A percentile compares a stretch with the other conserved stretches of the same genome.
phyloP scores from a whole-genome alignment of 1,284 basidiomycete genomes.

The Sporisorium exsertum region DNA sequence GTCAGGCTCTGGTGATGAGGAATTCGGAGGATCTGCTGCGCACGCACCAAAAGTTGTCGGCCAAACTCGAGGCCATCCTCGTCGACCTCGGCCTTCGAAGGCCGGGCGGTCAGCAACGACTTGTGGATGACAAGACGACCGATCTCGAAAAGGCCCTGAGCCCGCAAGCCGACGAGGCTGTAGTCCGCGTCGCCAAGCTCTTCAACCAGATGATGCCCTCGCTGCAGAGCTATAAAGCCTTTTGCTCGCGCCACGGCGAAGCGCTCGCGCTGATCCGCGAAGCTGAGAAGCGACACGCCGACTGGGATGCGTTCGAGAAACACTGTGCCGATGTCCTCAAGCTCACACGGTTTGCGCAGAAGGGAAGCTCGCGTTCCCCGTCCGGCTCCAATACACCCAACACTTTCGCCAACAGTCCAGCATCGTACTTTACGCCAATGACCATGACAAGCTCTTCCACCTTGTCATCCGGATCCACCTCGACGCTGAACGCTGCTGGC shows the following conservation, averaged over 20 bases:
- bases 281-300: constrained; percentile 61
- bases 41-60: constrained; percentile 57
- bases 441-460: constrained; percentile 14
- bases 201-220: constrained; percentile 54
- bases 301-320: constrained; percentile 64
- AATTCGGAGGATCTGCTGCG: constrained; percentile 61
- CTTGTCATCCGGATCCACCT: constrained; percentile 22
- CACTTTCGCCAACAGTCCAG: constrained; percentile 26
- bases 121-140: constrained; percentile 25
- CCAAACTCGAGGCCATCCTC: constrained; percentile 54
- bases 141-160: constrained; percentile 50
- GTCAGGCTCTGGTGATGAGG: constrained; percentile 57
- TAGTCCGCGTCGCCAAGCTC: constrained; percentile 43
- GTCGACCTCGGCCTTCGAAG: constrained; percentile 47
- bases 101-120: constrained; percentile 15
- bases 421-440: constrained; percentile 43
- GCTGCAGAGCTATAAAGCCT: constrained; percentile 58
- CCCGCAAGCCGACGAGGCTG: constrained; percentile 52
- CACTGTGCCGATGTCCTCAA: constrained; percentile 58
- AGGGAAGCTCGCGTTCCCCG: constrained; percentile 29
- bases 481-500: constrained; percentile 20
- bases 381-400: constrained; percentile 45
- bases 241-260: constrained; percentile 66
- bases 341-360: constrained; percentile 23
- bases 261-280: constrained; percentile 63